Percentiles rank a stretch among this genome's conserved stretches.
phyloP scores from a whole-genome alignment of 495 filamentous ascomycete genomes.

The Penicillium roqueforti region DNA sequence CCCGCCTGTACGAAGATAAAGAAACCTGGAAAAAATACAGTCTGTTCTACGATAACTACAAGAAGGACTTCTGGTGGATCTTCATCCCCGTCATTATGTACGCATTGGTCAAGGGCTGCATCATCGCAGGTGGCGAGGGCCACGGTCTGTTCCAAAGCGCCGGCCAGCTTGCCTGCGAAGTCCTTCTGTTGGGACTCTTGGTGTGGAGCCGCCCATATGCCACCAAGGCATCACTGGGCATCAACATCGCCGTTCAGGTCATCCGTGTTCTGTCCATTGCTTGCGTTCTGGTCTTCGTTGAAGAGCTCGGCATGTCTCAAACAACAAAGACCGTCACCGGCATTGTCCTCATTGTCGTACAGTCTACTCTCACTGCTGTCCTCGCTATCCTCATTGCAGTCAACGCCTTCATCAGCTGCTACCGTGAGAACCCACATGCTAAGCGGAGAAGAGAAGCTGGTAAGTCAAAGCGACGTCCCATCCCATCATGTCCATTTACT shows the following conservation, averaged over 20 bases:
- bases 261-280: constrained; percentile 89
- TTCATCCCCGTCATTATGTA: constrained; percentile 91
- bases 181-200: constrained; percentile 63
- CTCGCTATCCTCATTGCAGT: constrained; percentile 86
- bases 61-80: constrained; percentile 91
- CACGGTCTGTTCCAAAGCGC: constrained; percentile 77
- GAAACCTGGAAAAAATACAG: constrained; percentile 92
- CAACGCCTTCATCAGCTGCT: constrained; percentile 79
- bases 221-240: constrained; percentile 77
- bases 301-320: constrained; percentile 84
- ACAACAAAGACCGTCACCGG: constrained; percentile 95
- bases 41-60: constrained; percentile 94
- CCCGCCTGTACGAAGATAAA: constrained; percentile 79
- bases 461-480: constrained; percentile 41
- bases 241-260: constrained; percentile 90
- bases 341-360: constrained; percentile 82
- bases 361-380: constrained; percentile 75
- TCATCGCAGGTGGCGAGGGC: constrained; percentile 83
- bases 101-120: constrained; percentile 84
- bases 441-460: constrained; percentile 79
- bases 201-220: constrained; percentile 85
- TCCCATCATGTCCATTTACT: constrained; percentile 8
- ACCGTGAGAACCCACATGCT: constrained; percentile 84
- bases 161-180: constrained; percentile 77
- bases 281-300: constrained; percentile 90